phyloP scores from a whole-genome alignment of 208 protist species.

The Leishmania gerbilli region DNA sequence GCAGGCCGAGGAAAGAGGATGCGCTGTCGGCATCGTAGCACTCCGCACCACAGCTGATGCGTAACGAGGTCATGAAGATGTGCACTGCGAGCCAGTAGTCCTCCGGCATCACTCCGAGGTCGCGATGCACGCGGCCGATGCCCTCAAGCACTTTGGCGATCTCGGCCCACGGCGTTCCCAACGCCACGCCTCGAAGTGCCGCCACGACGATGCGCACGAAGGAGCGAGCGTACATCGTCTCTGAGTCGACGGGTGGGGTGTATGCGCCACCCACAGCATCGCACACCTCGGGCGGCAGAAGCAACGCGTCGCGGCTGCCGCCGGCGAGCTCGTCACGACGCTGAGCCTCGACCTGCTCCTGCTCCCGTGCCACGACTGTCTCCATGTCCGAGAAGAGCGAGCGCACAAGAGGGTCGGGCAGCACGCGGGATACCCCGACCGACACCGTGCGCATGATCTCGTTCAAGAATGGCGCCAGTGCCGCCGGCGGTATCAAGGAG shows the following conservation, averaged over 20 bases:
- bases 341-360: slow-evolving; percentile 10
- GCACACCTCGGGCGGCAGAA: slow-evolving; percentile 22
- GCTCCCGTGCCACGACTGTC: slow-evolving; percentile 10
- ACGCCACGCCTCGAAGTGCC: slow-evolving; percentile 53
- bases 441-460: slow-evolving; percentile 84
- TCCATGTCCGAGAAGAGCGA: slow-evolving; percentile 74
- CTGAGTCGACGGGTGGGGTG: slow-evolving; percentile 33
- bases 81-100: slow-evolving; percentile 81
- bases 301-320: neutral
- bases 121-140: slow-evolving; percentile 61
- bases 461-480: slow-evolving; percentile 72
- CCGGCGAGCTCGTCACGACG: slow-evolving; percentile 1
- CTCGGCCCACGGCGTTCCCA: slow-evolving; percentile 52
- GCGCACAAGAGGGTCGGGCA: slow-evolving; percentile 71
- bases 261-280: slow-evolving; percentile 19
- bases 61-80: slow-evolving; percentile 68
- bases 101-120: slow-evolving; percentile 57
- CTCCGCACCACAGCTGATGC: slow-evolving; percentile 58
- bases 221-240: slow-evolving; percentile 68
- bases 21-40: slow-evolving; percentile 52
- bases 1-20: slow-evolving; percentile 65
- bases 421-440: slow-evolving; percentile 43
- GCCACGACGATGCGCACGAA: slow-evolving; percentile 78
- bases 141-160: slow-evolving; percentile 42
- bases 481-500: slow-evolving; percentile 62